Evolutionary conservation across 306 rosid genomes (phyloP).

Genomic region (Cicer judaicum): DNA sequence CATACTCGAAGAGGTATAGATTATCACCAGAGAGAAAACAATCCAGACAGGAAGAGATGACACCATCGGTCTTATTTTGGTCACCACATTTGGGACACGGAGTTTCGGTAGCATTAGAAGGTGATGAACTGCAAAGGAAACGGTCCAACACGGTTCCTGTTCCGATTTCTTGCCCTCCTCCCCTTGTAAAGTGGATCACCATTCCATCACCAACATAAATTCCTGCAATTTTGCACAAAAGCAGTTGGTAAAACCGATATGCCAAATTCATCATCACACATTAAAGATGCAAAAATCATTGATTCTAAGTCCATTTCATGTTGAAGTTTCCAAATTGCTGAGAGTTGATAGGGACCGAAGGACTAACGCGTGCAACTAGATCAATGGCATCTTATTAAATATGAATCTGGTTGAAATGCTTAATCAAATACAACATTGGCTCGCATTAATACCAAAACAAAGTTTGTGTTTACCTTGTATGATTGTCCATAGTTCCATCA

Average conservation of each 20-base stretch:
- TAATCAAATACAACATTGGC: slow-evolving; percentile 15
- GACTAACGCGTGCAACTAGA: slow-evolving; percentile 17
- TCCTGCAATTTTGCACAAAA: slow-evolving; percentile 54
- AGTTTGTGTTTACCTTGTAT: neutral
- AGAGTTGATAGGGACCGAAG: neutral
- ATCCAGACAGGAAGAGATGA: slow-evolving; percentile 83
- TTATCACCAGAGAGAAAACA: slow-evolving; percentile 75
- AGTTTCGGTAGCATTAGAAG: slow-evolving; percentile 47
- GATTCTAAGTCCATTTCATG: slow-evolving; percentile 22
- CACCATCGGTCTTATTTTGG: slow-evolving; percentile 58
- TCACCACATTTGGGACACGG: slow-evolving; percentile 79
- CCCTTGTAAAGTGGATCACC: slow-evolving; percentile 90
- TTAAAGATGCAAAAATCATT: slow-evolving; percentile 9
- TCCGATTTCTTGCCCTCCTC: slow-evolving; percentile 78
- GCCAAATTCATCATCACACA: slow-evolving; percentile 34
- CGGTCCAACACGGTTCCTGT: slow-evolving; percentile 70
- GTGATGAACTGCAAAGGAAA: slow-evolving; percentile 63
- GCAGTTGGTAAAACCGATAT: slow-evolving; percentile 34
- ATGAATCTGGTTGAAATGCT: too few species aligned
- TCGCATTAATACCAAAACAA: slow-evolving; percentile 14
- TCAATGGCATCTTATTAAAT: neutral
- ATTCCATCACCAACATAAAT: slow-evolving; percentile 70
- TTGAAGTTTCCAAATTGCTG: neutral
- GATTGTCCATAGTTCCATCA: neutral
- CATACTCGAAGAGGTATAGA: slow-evolving; percentile 78